phyloP scores from a whole-genome alignment of 176 grass and related monocot species.

The Miscanthus lutarioriparius region DNA sequence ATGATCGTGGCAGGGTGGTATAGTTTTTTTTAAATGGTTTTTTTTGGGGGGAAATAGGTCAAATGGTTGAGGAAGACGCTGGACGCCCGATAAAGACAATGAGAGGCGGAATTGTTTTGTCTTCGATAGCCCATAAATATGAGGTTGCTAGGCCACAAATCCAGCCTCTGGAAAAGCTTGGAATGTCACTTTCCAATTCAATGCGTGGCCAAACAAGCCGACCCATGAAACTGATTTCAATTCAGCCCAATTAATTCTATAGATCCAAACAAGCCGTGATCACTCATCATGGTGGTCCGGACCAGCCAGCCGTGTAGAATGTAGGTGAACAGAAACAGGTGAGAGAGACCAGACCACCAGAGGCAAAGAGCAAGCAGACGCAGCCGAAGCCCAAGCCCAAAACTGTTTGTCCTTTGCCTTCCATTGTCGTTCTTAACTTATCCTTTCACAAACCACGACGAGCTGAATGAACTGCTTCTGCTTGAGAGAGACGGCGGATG shows the following conservation, averaged over 20 bases:
- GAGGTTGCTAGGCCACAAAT: background rate
- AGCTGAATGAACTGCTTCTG: background rate
- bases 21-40: background rate
- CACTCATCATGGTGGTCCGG: background rate
- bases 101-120: background rate
- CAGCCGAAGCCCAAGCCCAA: background rate
- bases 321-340: too few species aligned
- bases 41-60: background rate
- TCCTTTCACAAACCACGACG: background rate
- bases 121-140: background rate
- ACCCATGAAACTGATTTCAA: background rate
- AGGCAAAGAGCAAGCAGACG: background rate
- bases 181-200: background rate
- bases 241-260: background rate
- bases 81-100: background rate
- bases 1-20: too few species aligned
- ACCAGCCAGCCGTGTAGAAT: too few species aligned
- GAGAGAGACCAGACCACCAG: background rate
- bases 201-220: background rate
- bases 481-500: background rate
- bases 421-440: background rate
- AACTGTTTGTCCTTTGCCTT: background rate
- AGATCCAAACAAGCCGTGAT: background rate
- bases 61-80: background rate
- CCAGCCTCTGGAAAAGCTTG: background rate